These are phyloP conservation scores for Apiotrichum gamsii DNA, from an alignment of 1,284 basidiomycete genomes.

Conservation along the genomic window DNA sequence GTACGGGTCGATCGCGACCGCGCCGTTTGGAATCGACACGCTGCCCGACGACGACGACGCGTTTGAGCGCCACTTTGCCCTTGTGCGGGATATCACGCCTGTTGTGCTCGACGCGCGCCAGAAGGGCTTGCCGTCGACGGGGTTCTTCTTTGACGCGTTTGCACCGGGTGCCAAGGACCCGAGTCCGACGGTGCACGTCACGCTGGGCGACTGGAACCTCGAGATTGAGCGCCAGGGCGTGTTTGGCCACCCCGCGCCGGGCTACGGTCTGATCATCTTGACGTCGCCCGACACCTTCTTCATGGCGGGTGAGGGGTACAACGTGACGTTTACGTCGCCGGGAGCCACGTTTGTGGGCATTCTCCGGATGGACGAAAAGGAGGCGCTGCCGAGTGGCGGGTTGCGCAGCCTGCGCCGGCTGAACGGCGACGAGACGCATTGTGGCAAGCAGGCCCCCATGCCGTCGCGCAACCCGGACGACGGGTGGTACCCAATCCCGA, in stretches of 20 bases:
- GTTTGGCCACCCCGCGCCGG: slow-evolving; percentile 8
- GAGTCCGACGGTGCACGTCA: not conserved
- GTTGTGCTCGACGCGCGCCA: slow-evolving; percentile 3
- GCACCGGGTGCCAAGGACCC: slow-evolving; percentile 3
- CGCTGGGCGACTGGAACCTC: slow-evolving; percentile 12
- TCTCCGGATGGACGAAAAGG: not conserved
- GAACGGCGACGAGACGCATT: slow-evolving; percentile 14
- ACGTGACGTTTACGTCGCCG: slow-evolving; percentile 10
- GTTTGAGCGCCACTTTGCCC: slow-evolving; percentile 4
- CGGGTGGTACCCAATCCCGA: slow-evolving; percentile 7
- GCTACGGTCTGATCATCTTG: slow-evolving; percentile 13
- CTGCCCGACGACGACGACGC: not conserved
- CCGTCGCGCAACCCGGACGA: slow-evolving; percentile 8
- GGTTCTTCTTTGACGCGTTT: slow-evolving; percentile 17
- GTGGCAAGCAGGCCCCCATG: slow-evolving; percentile 5
- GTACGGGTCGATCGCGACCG: slow-evolving; percentile 6
- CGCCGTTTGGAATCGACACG: slow-evolving; percentile 16
- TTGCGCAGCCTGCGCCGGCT: slow-evolving; percentile 1
- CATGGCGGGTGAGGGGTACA: slow-evolving; percentile 12
- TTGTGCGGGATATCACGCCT: slow-evolving; percentile 2
- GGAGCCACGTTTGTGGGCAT: not conserved
- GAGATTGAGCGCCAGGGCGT: slow-evolving; percentile 2
- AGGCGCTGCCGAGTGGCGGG: not conserved
- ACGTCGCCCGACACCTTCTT: slow-evolving; percentile 2
- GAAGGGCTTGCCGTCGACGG: not conserved